A percentile compares a stretch with the other conserved stretches of the same genome.
phyloP scores from a whole-genome alignment of 495 filamentous ascomycete genomes.

The Trichoderma reesei region DNA sequence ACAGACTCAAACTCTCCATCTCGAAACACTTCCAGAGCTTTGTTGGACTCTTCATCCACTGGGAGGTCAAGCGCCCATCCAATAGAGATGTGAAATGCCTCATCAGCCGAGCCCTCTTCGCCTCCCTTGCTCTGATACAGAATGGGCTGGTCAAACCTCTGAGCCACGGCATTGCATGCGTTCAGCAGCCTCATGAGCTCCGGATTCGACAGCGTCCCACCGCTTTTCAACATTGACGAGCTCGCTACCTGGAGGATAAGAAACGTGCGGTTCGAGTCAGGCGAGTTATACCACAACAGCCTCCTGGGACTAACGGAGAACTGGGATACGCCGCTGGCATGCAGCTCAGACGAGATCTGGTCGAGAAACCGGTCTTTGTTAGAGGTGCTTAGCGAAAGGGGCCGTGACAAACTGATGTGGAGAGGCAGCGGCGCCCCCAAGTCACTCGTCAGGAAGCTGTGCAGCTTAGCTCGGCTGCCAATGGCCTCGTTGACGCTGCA shows the following conservation, averaged over 20 bases:
- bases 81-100: slow-evolving; percentile 70
- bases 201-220: slow-evolving; percentile 27
- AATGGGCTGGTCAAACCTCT: slow-evolving; percentile 54
- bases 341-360: slow-evolving; percentile 24
- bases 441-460: slow-evolving; percentile 62
- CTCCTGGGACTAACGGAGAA: slow-evolving; percentile 24
- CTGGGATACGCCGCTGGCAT: slow-evolving; percentile 20
- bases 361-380: slow-evolving; percentile 55
- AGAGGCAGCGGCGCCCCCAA: slow-evolving; percentile 71
- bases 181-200: slow-evolving; percentile 54
- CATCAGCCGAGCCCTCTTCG: slow-evolving; percentile 27
- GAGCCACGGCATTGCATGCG: slow-evolving; percentile 53
- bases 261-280: slow-evolving; percentile 75
- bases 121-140: slow-evolving; percentile 44
- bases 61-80: slow-evolving; percentile 58
- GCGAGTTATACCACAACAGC: slow-evolving; percentile 35
- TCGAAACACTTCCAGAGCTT: slow-evolving; percentile 11
- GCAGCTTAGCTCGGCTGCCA: slow-evolving; percentile 21
- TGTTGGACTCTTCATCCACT: slow-evolving; percentile 23
- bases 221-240: slow-evolving; percentile 1
- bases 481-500: slow-evolving; percentile 22
- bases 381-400: slow-evolving; percentile 54
- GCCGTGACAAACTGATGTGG: slow-evolving; percentile 80
- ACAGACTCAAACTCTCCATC: slow-evolving; percentile 19
- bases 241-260: slow-evolving; percentile 55